Evolutionary conservation across 257 asterid genomes (phyloP).

Genomic region (Nicotiana sylvestris): DNA sequence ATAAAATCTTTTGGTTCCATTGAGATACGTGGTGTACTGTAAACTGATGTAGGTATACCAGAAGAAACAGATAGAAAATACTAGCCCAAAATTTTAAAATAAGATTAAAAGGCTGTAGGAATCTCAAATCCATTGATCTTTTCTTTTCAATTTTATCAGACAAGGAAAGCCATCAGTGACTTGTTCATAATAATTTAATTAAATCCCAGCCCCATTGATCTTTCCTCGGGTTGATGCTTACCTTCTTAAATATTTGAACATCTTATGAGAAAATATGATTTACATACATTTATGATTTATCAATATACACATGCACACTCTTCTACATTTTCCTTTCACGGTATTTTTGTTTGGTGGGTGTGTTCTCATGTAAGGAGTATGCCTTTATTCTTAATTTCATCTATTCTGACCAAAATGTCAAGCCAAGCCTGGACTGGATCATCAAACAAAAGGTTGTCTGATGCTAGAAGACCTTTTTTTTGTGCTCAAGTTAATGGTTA

Average conservation of each 20-base stretch:
- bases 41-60: neutral
- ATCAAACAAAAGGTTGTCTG: neutral
- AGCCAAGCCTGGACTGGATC: slow-evolving; percentile 1
- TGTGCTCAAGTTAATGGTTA: neutral
- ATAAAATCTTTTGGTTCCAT: neutral
- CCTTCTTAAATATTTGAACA: neutral
- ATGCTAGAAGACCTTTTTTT: neutral
- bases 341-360: neutral
- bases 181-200: neutral
- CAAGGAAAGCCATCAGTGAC: neutral
- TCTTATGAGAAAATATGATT: neutral
- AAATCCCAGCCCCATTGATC: neutral
- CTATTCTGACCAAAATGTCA: neutral
- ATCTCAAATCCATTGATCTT: neutral
- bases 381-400: neutral
- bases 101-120: neutral
- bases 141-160: neutral
- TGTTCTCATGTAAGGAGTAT: neutral
- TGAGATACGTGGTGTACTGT: neutral
- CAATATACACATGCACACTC: neutral
- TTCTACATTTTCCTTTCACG: neutral
- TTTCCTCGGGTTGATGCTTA: neutral
- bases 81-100: neutral
- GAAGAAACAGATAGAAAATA: neutral
- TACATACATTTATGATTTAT: neutral